These are phyloP conservation scores for Moesziomyces parantarcticus DNA, from an alignment of 1,284 basidiomycete species.

Conservation along the genomic window DNA sequence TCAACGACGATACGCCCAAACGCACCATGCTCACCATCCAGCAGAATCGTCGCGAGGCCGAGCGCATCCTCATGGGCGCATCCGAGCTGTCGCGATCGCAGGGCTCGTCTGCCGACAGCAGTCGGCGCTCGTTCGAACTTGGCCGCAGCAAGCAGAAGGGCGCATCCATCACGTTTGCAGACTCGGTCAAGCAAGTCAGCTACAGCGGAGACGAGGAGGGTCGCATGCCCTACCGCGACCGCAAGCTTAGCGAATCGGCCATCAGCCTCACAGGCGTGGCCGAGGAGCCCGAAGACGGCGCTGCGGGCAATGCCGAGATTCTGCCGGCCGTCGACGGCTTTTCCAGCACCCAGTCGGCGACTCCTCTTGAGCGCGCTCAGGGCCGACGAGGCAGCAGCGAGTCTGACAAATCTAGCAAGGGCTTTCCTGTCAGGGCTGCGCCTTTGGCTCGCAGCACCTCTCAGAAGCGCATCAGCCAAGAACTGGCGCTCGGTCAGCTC, in stretches of 20 bases:
- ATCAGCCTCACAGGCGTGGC: constrained; percentile 57
- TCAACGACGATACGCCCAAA: constrained; percentile 33
- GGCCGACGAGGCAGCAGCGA: constrained; percentile 45
- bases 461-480: constrained; percentile 58
- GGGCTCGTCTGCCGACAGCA: constrained; percentile 7
- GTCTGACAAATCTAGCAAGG: constrained; percentile 39
- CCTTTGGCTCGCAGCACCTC: constrained; percentile 45
- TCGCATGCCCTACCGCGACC: constrained; percentile 56
- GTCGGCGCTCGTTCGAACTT: constrained; percentile 38
- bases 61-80: constrained; percentile 44
- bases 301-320: constrained; percentile 3
- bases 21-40: constrained; percentile 27
- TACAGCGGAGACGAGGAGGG: constrained; percentile 45
- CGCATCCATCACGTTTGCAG: constrained; percentile 54
- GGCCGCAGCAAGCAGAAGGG: constrained; percentile 13
- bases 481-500: constrained; percentile 51
- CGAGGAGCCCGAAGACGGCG: constrained; percentile 52
- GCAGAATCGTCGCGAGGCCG: constrained; percentile 45
- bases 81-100: constrained; percentile 13
- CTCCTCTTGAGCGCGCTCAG: constrained; percentile 11
- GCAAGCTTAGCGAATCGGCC: constrained; percentile 60
- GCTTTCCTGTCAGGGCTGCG: constrained; percentile 14
- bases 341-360: constrained; percentile 19
- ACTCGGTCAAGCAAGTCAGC: constrained; percentile 45
- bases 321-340: constrained; percentile 15